Conservation (phyloP, 2,329 filamentous ascomycete genomes). For the Verticillium dahliae region DNA sequence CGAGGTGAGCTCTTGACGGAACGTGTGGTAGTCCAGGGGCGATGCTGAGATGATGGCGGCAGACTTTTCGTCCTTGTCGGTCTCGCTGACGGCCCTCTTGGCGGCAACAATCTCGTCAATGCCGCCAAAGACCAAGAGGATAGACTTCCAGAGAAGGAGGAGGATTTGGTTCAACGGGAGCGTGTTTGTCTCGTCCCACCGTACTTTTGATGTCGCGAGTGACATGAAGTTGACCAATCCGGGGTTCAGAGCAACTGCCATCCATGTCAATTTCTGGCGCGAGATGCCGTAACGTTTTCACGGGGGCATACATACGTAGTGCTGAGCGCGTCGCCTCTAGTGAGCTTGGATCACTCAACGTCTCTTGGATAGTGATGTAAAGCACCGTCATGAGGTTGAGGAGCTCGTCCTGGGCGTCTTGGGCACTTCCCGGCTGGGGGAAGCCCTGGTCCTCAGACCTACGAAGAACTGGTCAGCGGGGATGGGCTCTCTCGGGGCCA, state of each 20-base stretch:
- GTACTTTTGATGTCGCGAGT: slow-evolving; percentile 58
- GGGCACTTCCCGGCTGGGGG: slow-evolving; percentile 28
- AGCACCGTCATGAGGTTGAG: slow-evolving; percentile 58
- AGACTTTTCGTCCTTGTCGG: slow-evolving; percentile 50
- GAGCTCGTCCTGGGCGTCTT: slow-evolving; percentile 52
- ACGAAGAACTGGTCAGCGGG: background rate
- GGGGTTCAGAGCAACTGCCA: slow-evolving; percentile 52
- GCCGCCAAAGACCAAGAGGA: slow-evolving; percentile 80
- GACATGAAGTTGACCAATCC: slow-evolving; percentile 67
- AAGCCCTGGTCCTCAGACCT: slow-evolving; percentile 42
- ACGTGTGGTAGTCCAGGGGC: slow-evolving; percentile 91
- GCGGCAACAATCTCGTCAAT: slow-evolving; percentile 64
- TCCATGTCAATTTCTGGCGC: slow-evolving; percentile 7
- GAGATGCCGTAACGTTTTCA: too few relatives aligned
- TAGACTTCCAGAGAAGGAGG: slow-evolving; percentile 84
- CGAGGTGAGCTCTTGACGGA: slow-evolving; percentile 92
- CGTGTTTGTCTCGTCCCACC: slow-evolving; percentile 63
- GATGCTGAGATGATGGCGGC: slow-evolving; percentile 86
- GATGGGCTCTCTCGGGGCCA: slow-evolving; percentile 13
- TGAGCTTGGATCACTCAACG: slow-evolving; percentile 43
- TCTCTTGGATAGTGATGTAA: slow-evolving; percentile 53
- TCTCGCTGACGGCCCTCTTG: slow-evolving; percentile 65
- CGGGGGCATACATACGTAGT: slow-evolving; percentile 37
- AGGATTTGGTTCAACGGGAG: slow-evolving; percentile 60
- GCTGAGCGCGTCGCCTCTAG: slow-evolving; percentile 39